Base-by-base conservation (phyloP, 768 basidiomycete species). In the Termitomyces eurrhizus region DNA sequence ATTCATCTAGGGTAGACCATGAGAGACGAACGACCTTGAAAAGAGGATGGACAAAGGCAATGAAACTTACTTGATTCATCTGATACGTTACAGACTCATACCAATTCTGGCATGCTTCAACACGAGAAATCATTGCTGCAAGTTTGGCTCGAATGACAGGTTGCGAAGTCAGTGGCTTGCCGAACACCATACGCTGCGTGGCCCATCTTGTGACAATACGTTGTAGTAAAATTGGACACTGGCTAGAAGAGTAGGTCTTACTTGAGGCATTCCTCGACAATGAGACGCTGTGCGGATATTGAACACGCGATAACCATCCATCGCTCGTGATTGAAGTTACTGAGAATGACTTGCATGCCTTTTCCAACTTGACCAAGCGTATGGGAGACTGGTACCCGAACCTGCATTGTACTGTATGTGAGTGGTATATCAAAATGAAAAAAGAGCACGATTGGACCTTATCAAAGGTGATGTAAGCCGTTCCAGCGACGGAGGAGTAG, bases 201-300 rank as follows among this genome's bases (percentile, higher is more conserved):
- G 91, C 80, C 95, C 95, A 98, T 68, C 90, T 93, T 61, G 35
- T 36, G 53, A 57, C 13, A 41, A 42, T 50, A 49, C 61, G 58
- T 59, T 60, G 48, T 62, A 50, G 41, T 37, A 33, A 44, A 21
- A 24, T n/a, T 56, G 33, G 13, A 6, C 48, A 54, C 16, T 42
- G 60, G 7, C 1, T 35, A 61, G 7, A 12, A 13, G 42, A 41
- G 68, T n/a, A 37, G 14, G n/a, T 36, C 77, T 41, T 63, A 90
- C 88, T 94, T 95, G 66, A 96, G 76, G 68, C 90, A 93, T 73
- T 97, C 95, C 69, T 96, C 95, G 18, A 95, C 90, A 48, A 91
- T 80, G 26, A 88, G 72, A 45, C 95, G 82, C 66, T 95, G 93
- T 39, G 89, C 84, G 45, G 88, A 78, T 62, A 92, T 79, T 53